A percentile compares a stretch with the other conserved stretches of the same genome.
Conservation (phyloP, 2,329 filamentous ascomycete genomes). For the Chrysoporthe austroafricana region DNA sequence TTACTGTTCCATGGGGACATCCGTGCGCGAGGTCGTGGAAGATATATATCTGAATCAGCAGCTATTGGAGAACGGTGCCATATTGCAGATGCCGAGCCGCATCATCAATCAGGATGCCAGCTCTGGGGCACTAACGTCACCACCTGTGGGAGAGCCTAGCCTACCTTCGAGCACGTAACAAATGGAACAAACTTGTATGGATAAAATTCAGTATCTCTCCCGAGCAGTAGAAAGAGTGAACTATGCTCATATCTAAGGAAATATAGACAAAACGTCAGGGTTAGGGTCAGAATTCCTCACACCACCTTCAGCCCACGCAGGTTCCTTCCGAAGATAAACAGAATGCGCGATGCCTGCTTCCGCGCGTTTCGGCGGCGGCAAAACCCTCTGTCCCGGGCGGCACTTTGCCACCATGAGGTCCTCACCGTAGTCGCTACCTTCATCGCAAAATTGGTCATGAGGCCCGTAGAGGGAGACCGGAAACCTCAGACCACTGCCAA, state of each 20-base stretch:
- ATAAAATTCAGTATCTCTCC: too few relatives aligned
- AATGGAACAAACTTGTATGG: too few relatives aligned
- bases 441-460: conserved; percentile 36
- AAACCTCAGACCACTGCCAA: conserved; percentile 34
- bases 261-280: too few relatives aligned
- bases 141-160: not conserved
- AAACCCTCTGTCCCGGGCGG: conserved; percentile 35
- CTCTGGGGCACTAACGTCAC: conserved; percentile 30
- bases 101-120: conserved; percentile 33
- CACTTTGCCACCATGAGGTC: conserved; percentile 37
- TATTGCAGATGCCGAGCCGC: conserved; percentile 36
- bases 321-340: conserved; percentile 34
- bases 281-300: too few relatives aligned
- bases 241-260: too few relatives aligned
- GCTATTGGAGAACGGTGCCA: conserved; percentile 36
- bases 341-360: conserved; percentile 32
- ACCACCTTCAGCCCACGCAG: conserved; percentile 28
- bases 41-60: conserved; percentile 35
- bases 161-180: too few relatives aligned
- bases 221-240: too few relatives aligned
- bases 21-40: conserved; percentile 37
- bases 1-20: conserved; percentile 42
- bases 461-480: conserved; percentile 31
- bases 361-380: conserved; percentile 36
- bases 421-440: conserved; percentile 34